phyloP scores from a whole-genome alignment of 768 basidiomycete species.

The Lactarius akahatsu region DNA sequence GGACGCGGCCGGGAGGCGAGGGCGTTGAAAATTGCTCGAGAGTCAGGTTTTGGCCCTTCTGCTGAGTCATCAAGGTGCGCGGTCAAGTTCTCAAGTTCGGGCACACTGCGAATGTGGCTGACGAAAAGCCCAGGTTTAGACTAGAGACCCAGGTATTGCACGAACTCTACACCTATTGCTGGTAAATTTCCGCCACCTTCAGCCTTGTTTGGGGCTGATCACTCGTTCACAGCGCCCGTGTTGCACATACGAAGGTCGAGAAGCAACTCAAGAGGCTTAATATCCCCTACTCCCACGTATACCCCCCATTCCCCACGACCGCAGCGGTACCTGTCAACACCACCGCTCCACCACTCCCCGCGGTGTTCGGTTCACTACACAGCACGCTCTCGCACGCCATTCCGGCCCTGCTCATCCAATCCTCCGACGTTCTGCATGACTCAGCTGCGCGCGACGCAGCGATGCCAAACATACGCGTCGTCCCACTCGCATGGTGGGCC shows the following conservation, averaged over 20 bases:
- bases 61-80: conserved; percentile 22
- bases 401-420: conserved; percentile 80
- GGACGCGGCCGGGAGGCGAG: conserved; percentile 34
- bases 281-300: conserved; percentile 77
- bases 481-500: conserved; percentile 91
- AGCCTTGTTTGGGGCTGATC: not conserved
- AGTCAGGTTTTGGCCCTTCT: conserved; percentile 18
- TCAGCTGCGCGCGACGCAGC: conserved; percentile 88
- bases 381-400: conserved; percentile 76
- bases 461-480: conserved; percentile 88
- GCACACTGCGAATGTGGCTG: not conserved
- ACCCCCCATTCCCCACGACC: conserved; percentile 46
- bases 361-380: conserved; percentile 57
- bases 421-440: conserved; percentile 75
- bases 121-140: conserved; percentile 46
- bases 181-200: conserved; percentile 45
- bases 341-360: conserved; percentile 32
- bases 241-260: conserved; percentile 88
- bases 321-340: conserved; percentile 30
- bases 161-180: conserved; percentile 85
- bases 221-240: conserved; percentile 62
- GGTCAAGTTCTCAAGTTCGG: not conserved
- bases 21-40: conserved; percentile 36
- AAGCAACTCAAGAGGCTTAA: conserved; percentile 78
- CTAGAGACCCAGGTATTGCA: conserved; percentile 71